Evolutionary conservation across 768 basidiomycete species (phyloP).

Genomic region (Saitozyma podzolica): DNA sequence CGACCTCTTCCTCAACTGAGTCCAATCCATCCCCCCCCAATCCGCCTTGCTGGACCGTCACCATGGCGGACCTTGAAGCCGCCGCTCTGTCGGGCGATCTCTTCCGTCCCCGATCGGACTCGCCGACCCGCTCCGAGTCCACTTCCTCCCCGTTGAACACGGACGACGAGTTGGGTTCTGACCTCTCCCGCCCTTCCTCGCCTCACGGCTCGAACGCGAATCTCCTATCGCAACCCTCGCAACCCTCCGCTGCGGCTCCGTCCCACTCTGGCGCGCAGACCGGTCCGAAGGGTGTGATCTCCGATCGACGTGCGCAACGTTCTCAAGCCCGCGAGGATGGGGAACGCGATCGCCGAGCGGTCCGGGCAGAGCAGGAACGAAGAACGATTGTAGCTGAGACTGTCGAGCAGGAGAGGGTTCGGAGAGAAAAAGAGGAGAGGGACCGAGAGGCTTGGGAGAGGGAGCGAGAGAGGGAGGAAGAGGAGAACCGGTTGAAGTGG

Average conservation of each 20-base stretch:
- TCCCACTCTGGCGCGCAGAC: constrained; percentile 22
- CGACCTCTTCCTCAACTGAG: no score
- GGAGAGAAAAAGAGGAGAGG: neutral
- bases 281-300: constrained; percentile 39
- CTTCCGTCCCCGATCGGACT: constrained; percentile 16
- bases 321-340: neutral
- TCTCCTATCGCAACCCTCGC: neutral
- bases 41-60: neutral
- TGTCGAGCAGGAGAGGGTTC: constrained; percentile 26
- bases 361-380: constrained; percentile 11
- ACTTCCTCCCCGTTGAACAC: constrained; percentile 24
- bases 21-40: no score
- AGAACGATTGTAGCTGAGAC: constrained; percentile 24
- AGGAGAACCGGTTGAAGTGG: neutral
- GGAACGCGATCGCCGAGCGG: constrained; percentile 1
- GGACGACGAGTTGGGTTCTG: constrained; percentile 30
- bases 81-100: constrained; percentile 27
- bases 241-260: neutral
- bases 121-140: constrained; percentile 22
- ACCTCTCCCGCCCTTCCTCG: neutral
- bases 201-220: neutral
- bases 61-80: constrained; percentile 21
- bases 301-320: constrained; percentile 22
- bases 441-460: constrained; percentile 4
- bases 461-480: constrained; percentile 6